A percentile compares a stretch with the other conserved stretches of the same genome.
phyloP scores from a whole-genome alignment of 306 rosid species.

The Heteromeles arbutifolia region DNA sequence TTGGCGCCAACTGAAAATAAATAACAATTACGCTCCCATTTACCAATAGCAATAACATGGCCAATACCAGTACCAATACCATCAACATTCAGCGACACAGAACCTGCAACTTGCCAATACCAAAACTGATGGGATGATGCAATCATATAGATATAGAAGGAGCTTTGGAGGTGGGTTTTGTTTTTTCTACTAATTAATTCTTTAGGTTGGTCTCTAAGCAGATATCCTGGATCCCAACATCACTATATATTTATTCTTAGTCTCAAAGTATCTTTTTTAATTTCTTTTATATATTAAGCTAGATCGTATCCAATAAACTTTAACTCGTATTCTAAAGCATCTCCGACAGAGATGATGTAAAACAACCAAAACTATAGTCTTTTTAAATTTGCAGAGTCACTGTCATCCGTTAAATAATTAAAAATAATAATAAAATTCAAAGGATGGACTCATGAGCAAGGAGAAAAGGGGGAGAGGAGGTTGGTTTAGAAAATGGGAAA shows the following conservation, averaged over 20 bases:
- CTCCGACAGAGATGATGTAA: no score
- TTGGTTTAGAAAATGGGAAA: no score
- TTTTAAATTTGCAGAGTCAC: no score
- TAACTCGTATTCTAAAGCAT: neutral
- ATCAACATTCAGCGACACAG: neutral
- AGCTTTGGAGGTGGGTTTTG: neutral
- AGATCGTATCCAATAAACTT: neutral
- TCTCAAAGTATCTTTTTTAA: neutral
- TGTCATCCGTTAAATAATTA: no score
- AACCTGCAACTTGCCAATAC: neutral
- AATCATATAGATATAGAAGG: neutral
- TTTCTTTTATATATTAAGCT: no score
- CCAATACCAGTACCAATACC: neutral
- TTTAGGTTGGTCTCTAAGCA: neutral
- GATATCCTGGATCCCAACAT: neutral
- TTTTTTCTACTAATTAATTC: neutral
- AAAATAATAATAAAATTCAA: no score
- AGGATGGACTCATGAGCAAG: no score
- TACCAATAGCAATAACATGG: neutral
- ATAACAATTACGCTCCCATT: neutral
- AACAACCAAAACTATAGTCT: no score
- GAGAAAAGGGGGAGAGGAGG: no score
- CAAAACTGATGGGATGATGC: neutral
- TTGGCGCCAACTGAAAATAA: slow-evolving; percentile 30
- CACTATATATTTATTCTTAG: neutral